These are phyloP conservation scores for Hawksworthiomyces lignivorus DNA, from an alignment of 2,329 filamentous ascomycete genomes.

Conservation along the genomic window DNA sequence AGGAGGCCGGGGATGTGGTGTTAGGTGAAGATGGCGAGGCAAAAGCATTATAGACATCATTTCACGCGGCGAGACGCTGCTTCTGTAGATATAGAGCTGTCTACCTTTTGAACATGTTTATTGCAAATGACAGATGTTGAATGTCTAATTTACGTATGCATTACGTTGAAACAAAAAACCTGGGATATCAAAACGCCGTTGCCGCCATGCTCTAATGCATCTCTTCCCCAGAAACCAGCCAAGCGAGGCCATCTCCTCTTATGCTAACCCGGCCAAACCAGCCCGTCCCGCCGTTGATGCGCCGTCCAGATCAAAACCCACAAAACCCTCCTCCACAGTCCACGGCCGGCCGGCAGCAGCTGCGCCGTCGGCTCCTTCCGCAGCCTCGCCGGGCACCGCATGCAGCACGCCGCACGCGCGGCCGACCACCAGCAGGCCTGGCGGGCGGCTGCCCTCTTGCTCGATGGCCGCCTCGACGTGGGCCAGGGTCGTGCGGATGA, in stretches of 20 bases:
- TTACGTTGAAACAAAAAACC: no score
- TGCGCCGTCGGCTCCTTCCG: no score
- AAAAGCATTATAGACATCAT: background rate
- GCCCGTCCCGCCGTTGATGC: background rate
- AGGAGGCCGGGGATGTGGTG: conserved; percentile 25
- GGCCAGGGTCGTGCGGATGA: conserved; percentile 79
- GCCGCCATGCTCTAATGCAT: background rate
- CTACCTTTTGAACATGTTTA: no score
- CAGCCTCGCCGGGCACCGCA: conserved; percentile 17
- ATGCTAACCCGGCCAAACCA: background rate
- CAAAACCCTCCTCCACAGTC: conserved; percentile 16
- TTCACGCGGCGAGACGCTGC: no score
- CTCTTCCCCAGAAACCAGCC: background rate
- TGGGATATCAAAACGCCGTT: conserved; percentile 4
- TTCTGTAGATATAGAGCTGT: no score
- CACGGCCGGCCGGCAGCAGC: conserved; percentile 5
- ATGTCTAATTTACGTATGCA: no score
- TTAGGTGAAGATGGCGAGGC: background rate
- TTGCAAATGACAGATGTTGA: no score
- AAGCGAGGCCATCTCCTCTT: background rate
- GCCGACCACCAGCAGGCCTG: conserved; percentile 81
- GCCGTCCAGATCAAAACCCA: conserved; percentile 10
- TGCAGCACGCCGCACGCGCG: conserved; percentile 73
- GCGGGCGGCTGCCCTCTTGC: conserved; percentile 79
- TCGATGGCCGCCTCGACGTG: conserved; percentile 78